These are phyloP conservation scores for Magnaporthiopsis poae DNA, from an alignment of 2,329 filamentous ascomycete species.

Conservation along the genomic window DNA sequence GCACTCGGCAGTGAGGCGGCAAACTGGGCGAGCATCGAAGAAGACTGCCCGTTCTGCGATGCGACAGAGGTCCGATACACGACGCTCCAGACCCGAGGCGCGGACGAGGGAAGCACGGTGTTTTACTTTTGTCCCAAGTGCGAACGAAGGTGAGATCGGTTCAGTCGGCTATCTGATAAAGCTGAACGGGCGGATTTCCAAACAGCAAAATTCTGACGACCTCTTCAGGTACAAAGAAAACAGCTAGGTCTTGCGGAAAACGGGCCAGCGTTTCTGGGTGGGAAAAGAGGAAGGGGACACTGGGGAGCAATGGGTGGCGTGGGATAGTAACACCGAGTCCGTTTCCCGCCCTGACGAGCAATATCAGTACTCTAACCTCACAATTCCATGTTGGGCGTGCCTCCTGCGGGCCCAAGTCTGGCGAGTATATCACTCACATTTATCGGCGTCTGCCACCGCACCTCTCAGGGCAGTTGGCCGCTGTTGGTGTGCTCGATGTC, in stretches of 20 bases:
- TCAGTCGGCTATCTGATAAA: not conserved
- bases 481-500: too few relatives aligned
- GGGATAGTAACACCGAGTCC: too few relatives aligned
- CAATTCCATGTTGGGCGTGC: too few relatives aligned
- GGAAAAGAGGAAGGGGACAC: too few relatives aligned
- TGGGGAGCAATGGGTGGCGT: too few relatives aligned
- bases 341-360: too few relatives aligned
- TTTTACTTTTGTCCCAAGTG: slow-evolving; percentile 2
- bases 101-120: slow-evolving; percentile 4
- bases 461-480: too few relatives aligned
- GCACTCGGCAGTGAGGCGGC: not conserved
- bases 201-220: not conserved
- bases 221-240: not conserved
- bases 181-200: not conserved
- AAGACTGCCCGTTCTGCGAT: slow-evolving; percentile 2
- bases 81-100: slow-evolving; percentile 5
- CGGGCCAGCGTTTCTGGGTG: too few relatives aligned
- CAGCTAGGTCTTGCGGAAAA: not conserved
- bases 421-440: too few relatives aligned
- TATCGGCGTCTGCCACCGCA: too few relatives aligned
- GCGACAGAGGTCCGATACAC: slow-evolving; percentile 3
- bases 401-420: too few relatives aligned
- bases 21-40: slow-evolving; percentile 1
- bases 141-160: not conserved
- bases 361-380: too few relatives aligned